Percentiles rank a stretch among this genome's conserved stretches.
Evolutionary conservation across 768 basidiomycete species (phyloP).

Genomic region (Pleurotus eryngii): DNA sequence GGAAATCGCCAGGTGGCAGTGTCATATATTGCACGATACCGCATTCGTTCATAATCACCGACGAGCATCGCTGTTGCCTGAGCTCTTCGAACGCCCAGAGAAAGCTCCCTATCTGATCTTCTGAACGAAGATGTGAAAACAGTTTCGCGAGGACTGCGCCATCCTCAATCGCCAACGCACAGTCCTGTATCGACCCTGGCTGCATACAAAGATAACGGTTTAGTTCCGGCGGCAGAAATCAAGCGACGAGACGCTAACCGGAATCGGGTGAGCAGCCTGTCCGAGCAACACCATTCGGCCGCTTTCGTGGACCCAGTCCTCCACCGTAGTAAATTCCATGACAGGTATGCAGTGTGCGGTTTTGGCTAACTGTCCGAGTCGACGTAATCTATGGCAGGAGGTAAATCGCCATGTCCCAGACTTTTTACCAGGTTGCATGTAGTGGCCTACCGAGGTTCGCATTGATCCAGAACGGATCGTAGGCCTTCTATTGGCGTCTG

Average conservation of each 20-base stretch:
- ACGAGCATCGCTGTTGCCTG: constrained; percentile 42
- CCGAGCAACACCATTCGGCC: constrained; percentile 49
- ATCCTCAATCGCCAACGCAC: constrained; percentile 57
- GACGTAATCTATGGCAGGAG: constrained; percentile 25
- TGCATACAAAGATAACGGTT: constrained; percentile 15
- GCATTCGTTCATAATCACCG: constrained; percentile 39
- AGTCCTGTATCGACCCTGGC: constrained; percentile 49
- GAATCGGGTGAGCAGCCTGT: constrained; percentile 53
- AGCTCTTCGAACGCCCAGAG: constrained; percentile 55
- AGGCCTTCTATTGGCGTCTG: constrained; percentile 29
- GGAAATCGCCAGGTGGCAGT: constrained; percentile 39
- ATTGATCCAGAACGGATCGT: constrained; percentile 21
- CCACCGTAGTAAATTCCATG: constrained; percentile 35
- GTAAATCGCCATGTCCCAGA: no score
- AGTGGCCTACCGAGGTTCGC: constrained; percentile 34
- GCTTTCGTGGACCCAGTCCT: constrained; percentile 48
- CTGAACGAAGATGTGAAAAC: constrained; percentile 48
- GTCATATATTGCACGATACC: constrained; percentile 42
- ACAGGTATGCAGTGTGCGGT: constrained; percentile 34
- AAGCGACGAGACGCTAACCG: constrained; percentile 31
- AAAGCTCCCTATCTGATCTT: constrained; percentile 49
- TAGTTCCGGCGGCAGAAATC: not conserved
- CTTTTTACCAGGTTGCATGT: not conserved
- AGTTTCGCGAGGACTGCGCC: constrained; percentile 57
- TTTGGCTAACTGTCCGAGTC: constrained; percentile 32